Evolutionary conservation across 1,284 basidiomycete genomes (phyloP).

Genomic region (Ceratobasidium sp.): DNA sequence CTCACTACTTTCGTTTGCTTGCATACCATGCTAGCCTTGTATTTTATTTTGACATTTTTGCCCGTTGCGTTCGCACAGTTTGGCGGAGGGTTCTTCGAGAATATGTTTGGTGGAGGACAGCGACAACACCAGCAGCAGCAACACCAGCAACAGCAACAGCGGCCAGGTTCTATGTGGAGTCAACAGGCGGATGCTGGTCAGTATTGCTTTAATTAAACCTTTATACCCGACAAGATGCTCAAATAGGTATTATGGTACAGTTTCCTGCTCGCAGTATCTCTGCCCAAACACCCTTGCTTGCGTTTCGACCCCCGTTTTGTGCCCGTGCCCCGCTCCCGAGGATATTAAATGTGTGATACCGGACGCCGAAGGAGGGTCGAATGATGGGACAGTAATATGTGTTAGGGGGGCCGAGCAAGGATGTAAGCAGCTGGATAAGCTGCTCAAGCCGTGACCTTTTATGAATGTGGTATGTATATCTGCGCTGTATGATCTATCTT

Average conservation of each 20-base stretch:
- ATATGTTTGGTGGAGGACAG: conserved; percentile 39
- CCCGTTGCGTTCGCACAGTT: conserved; percentile 46
- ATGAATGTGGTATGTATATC: conserved; percentile 3
- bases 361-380: conserved; percentile 41
- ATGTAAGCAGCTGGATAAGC: conserved; percentile 43
- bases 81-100: conserved; percentile 46
- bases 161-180: conserved; percentile 44
- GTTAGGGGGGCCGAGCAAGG: conserved; percentile 43
- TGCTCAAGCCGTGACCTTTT: conserved; percentile 42
- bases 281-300: conserved; percentile 48
- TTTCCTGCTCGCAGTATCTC: conserved; percentile 45
- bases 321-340: conserved; percentile 47
- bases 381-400: conserved; percentile 47
- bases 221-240: not conserved
- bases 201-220: not conserved
- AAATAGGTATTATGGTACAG: conserved; percentile 4
- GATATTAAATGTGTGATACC: conserved; percentile 48
- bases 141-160: conserved; percentile 14
- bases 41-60: conserved; percentile 35
- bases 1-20: not conserved
- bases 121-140: conserved; percentile 42
- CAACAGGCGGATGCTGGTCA: conserved; percentile 46
- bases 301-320: conserved; percentile 44
- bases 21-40: conserved; percentile 22
- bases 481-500: not conserved